Conservation (phyloP, 768 basidiomycete genomes). For the Kwoniella europaea region DNA sequence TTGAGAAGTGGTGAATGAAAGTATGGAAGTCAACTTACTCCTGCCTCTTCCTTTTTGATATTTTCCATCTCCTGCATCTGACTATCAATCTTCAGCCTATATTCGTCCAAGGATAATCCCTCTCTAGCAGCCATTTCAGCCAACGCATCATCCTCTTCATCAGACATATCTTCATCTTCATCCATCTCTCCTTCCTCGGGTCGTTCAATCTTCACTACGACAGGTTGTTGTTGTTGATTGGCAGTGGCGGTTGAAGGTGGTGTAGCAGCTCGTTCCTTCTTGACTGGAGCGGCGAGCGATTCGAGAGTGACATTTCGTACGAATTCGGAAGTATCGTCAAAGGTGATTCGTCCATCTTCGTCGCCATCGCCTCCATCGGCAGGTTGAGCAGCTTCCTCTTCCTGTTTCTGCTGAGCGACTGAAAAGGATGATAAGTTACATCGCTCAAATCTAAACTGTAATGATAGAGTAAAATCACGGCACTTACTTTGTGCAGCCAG, state of each 20-base stretch:
- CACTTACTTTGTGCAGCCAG: slow-evolving; percentile 72
- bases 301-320: slow-evolving; percentile 67
- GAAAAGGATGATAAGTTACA: background rate
- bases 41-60: slow-evolving; percentile 65
- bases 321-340: slow-evolving; percentile 97
- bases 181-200: slow-evolving; percentile 69
- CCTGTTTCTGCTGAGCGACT: slow-evolving; percentile 47
- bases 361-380: slow-evolving; percentile 59
- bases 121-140: slow-evolving; percentile 58
- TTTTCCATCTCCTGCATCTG: slow-evolving; percentile 80
- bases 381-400: slow-evolving; percentile 61
- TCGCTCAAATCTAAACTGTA: background rate
- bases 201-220: slow-evolving; percentile 58
- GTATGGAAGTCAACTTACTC: slow-evolving; percentile 41
- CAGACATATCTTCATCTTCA: slow-evolving; percentile 61
- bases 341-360: slow-evolving; percentile 67
- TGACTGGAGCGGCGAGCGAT: slow-evolving; percentile 43
- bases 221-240: slow-evolving; percentile 7
- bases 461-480: background rate
- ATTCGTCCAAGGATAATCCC: slow-evolving; percentile 56
- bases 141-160: slow-evolving; percentile 70
- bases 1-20: background rate
- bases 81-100: slow-evolving; percentile 62
- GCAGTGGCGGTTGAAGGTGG: slow-evolving; percentile 15
- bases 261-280: slow-evolving; percentile 61